These are phyloP conservation scores for Pontederia paniculata DNA, from an alignment of 176 grass and related monocot genomes.

Conservation along the genomic window DNA sequence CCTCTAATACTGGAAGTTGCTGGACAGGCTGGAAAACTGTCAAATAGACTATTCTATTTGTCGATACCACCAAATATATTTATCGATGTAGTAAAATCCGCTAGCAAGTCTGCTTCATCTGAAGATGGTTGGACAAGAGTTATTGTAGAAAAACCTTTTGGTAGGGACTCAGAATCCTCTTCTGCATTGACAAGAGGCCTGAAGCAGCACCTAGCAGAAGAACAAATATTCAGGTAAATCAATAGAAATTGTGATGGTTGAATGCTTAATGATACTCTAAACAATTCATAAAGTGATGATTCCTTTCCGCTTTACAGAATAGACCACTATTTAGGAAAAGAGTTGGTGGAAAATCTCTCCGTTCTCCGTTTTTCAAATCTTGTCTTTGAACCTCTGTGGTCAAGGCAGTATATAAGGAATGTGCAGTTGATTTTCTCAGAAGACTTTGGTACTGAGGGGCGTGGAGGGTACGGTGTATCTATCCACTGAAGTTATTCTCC, in stretches of 20 bases:
- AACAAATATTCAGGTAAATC: conserved; percentile 89
- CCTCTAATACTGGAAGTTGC: conserved; percentile 4
- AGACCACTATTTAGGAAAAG: conserved; percentile 94
- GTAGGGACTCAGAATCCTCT: conserved; percentile 83
- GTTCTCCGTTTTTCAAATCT: conserved; percentile 97
- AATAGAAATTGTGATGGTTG: background rate
- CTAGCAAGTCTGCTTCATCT: conserved; percentile 76
- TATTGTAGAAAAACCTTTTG: conserved; percentile 98
- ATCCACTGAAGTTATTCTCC: conserved; percentile 6
- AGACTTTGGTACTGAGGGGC: conserved; percentile 95
- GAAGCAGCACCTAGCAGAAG: conserved; percentile 79
- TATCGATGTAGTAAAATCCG: conserved; percentile 90
- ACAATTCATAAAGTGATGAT: background rate
- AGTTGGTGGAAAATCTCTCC: conserved; percentile 89
- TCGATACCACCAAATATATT: conserved; percentile 99
- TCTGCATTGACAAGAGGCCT: conserved; percentile 78
- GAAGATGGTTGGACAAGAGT: conserved; percentile 89
- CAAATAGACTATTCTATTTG: conserved; percentile 87
- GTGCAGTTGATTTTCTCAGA: conserved; percentile 97
- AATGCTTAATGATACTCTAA: background rate
- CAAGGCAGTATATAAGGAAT: conserved; percentile 91
- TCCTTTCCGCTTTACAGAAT: conserved; percentile 47
- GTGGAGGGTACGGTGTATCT: conserved; percentile 62
- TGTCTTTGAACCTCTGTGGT: conserved; percentile 97
- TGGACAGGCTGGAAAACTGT: conserved; percentile 60